Percentiles rank a stretch among this genome's conserved stretches.
Evolutionary conservation across 2,329 filamentous ascomycete genomes (phyloP).

Genomic region (Trichoderma sp.): DNA sequence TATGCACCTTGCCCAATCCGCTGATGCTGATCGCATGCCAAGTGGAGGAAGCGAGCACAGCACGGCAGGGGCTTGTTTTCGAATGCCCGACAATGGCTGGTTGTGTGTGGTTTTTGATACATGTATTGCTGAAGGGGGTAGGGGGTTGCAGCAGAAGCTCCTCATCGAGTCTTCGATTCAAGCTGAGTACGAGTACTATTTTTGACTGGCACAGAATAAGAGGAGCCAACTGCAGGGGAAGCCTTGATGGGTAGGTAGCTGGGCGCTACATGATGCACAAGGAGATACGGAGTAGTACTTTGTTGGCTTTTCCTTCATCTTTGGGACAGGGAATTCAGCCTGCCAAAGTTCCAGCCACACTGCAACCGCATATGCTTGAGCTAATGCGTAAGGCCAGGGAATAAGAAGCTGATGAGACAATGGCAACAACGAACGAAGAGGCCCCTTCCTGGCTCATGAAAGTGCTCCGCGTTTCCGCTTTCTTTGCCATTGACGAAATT

Average conservation of each 20-base stretch:
- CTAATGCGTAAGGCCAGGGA: background rate
- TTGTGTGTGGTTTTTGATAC: background rate
- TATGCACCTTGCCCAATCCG: background rate
- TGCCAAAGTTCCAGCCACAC: background rate
- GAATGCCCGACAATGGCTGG: background rate
- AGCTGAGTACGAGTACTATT: background rate
- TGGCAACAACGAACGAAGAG: background rate
- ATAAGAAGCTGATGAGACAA: background rate
- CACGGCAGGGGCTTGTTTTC: background rate
- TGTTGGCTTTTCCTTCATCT: background rate
- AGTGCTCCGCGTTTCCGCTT: background rate
- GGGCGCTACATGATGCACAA: background rate
- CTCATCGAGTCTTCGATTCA: background rate
- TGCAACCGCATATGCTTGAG: background rate
- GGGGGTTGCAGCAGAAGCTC: background rate
- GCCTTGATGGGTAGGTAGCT: background rate
- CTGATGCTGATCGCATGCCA: background rate
- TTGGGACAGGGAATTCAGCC: background rate
- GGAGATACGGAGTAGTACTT: background rate
- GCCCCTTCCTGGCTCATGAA: background rate
- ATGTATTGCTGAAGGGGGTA: background rate
- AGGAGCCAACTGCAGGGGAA: conserved; percentile 10
- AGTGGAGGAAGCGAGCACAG: background rate
- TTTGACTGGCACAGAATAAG: background rate
- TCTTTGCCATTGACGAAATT: background rate